Evolutionary conservation across 441 rosid genomes (phyloP), one percentile per base, ranked within the genome.

Genomic region (Kokia cookei): DNA sequence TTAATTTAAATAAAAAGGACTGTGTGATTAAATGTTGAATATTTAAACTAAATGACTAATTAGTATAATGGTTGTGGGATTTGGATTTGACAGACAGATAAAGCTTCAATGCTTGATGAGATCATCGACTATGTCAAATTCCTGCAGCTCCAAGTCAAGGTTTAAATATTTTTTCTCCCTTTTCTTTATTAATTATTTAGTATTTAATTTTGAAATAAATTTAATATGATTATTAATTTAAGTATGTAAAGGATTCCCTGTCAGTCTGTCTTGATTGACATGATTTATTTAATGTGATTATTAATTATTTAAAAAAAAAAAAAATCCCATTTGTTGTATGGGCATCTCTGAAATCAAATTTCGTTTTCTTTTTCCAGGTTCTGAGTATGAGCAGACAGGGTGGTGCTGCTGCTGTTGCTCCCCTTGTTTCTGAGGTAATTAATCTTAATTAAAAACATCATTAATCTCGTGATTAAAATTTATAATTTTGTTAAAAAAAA

Each of bases 121-220:
- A 94, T 94, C 83, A 90, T 94, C 82, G 98, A 94, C 78, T 94
- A 92, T 84, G 97, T 94, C 77, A 92, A 94, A 82, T 92, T 92
- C 85, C 91, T 94, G 69, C 97, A 92, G 88, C 98, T 94, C 69
- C 98, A 94, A 93, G 97, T 94, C 91, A 94, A 93, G 98, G 98
- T 94, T 73, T 71, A 45, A 12, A 59, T 50, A 51, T 59, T 9
- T 74, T 70, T 2, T 27, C 14, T 10, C 3, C 1, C 7, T 0
- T 51, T 12, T 40, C 24, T 63, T 54, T 10, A 37, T 10, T 43
- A 27, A 11, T 7, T 22, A 45, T 29, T 58, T 1, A 58, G 22
- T 19, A 19, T 19, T 19, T 19, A 19, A 19, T 19, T 19, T 19
- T 19, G 0, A 19, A 19, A 19, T 19, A 19, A 19, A 19, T 19